phyloP scores from a whole-genome alignment of 2,329 filamentous ascomycete genomes.

The Colletotrichum neosansevieriae region DNA sequence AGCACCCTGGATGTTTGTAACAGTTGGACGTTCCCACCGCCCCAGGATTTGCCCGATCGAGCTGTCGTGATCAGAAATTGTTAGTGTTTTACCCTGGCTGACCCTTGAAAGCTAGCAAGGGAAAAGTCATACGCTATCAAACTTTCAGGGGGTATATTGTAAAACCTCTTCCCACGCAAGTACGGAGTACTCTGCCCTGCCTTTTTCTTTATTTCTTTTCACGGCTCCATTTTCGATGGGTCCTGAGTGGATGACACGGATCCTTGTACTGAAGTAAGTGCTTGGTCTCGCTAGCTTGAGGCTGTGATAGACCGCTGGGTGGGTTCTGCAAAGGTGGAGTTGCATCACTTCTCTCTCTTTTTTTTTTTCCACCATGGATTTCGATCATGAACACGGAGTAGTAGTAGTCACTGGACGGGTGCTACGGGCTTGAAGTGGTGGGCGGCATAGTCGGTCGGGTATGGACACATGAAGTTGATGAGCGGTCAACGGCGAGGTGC shows the following conservation, averaged over 20 bases:
- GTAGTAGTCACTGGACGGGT: slow-evolving; percentile 6
- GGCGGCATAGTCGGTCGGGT: slow-evolving; percentile 3
- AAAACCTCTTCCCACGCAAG: too few species aligned
- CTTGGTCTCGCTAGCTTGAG: slow-evolving; percentile 17
- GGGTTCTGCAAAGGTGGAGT: slow-evolving; percentile 14
- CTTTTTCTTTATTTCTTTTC: slow-evolving; percentile 12
- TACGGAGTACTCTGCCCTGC: slow-evolving; percentile 5
- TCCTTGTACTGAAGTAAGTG: slow-evolving; percentile 21
- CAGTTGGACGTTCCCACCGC: too few species aligned
- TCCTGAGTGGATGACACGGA: slow-evolving; percentile 5
- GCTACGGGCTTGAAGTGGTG: background rate
- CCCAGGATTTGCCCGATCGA: too few species aligned
- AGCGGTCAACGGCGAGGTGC: background rate
- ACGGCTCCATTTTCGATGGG: background rate
- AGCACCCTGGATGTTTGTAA: too few species aligned
- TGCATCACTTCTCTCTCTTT: slow-evolving; percentile 4
- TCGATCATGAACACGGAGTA: too few species aligned
- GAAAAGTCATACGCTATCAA: too few species aligned
- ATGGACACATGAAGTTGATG: background rate
- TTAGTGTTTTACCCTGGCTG: too few species aligned
- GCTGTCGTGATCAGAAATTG: too few species aligned
- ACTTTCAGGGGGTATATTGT: too few species aligned
- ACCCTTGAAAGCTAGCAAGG: too few species aligned
- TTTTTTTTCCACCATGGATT: too few species aligned
- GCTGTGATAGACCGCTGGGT: slow-evolving; percentile 3